phyloP scores from a whole-genome alignment of 169 alveolate genomes.

The Eimeria praecox region DNA sequence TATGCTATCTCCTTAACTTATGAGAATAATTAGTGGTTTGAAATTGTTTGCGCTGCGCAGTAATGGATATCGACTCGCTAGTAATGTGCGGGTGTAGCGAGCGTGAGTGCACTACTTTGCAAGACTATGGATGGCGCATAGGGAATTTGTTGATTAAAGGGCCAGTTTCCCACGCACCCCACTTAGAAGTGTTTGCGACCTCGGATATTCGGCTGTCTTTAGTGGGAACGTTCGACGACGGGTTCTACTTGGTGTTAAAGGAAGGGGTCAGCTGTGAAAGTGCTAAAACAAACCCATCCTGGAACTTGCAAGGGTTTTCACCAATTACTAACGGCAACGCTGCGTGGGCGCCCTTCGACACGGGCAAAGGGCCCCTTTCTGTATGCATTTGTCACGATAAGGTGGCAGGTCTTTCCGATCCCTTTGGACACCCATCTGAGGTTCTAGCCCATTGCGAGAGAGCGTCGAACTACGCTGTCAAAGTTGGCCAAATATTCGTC shows the following conservation, averaged over 20 bases:
- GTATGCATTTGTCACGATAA: slow-evolving; percentile 64
- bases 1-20: neutral
- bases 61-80: neutral
- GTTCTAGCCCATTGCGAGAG: neutral
- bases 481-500: slow-evolving; percentile 69
- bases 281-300: neutral
- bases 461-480: slow-evolving; percentile 19
- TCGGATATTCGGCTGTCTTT: slow-evolving; percentile 12
- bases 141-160: slow-evolving; percentile 50
- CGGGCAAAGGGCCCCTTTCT: slow-evolving; percentile 36
- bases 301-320: slow-evolving; percentile 54
- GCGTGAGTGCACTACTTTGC: slow-evolving; percentile 20
- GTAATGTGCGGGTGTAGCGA: slow-evolving; percentile 66
- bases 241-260: slow-evolving; percentile 25
- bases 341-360: slow-evolving; percentile 42
- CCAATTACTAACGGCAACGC: slow-evolving; percentile 29
- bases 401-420: slow-evolving; percentile 46
- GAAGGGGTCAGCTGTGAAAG: slow-evolving; percentile 4
- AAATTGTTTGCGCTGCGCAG: slow-evolving; percentile 32
- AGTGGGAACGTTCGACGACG: slow-evolving; percentile 56
- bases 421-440: neutral
- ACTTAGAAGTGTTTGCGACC: slow-evolving; percentile 21
- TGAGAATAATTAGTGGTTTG: neutral
- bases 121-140: slow-evolving; percentile 66
- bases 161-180: slow-evolving; percentile 40